Conservation (phyloP, 1,284 basidiomycete genomes). For the Thelephora terrestris region DNA sequence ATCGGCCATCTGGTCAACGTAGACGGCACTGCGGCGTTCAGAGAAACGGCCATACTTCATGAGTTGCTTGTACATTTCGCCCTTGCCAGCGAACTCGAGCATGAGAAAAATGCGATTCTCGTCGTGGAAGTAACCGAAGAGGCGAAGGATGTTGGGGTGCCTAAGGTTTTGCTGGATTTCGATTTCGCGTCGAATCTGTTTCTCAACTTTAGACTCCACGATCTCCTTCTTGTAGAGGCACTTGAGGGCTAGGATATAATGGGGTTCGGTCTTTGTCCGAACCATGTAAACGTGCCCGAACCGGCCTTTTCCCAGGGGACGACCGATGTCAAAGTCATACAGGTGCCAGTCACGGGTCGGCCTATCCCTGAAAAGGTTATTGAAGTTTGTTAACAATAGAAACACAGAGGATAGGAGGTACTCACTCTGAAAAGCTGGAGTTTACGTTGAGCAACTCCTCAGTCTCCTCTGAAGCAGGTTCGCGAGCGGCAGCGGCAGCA, state of each 20-base stretch:
- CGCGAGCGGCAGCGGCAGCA: slow-evolving; percentile 48
- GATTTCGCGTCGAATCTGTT: slow-evolving; percentile 93
- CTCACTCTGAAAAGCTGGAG: slow-evolving; percentile 57
- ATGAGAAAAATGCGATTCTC: slow-evolving; percentile 97
- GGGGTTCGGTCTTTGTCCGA: slow-evolving; percentile 78
- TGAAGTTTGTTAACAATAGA: slow-evolving; percentile 1
- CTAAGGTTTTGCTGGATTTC: slow-evolving; percentile 98
- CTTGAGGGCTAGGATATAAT: slow-evolving; percentile 95
- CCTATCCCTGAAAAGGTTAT: slow-evolving; percentile 31
- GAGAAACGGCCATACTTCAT: slow-evolving; percentile 79
- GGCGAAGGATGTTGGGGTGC: slow-evolving; percentile 89
- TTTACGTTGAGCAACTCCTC: slow-evolving; percentile 71
- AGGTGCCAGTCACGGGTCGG: slow-evolving; percentile 82
- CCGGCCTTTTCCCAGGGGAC: slow-evolving; percentile 95
- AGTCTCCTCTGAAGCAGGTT: slow-evolving; percentile 57
- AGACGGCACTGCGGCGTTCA: slow-evolving; percentile 79
- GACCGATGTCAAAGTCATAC: slow-evolving; percentile 87
- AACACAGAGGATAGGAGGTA: slow-evolving; percentile 6
- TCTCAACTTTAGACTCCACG: slow-evolving; percentile 79
- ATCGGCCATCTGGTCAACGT: slow-evolving; percentile 98
- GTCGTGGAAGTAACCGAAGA: slow-evolving; percentile 98
- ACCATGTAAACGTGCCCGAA: slow-evolving; percentile 99
- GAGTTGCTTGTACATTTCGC: slow-evolving; percentile 94
- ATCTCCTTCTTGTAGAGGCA: slow-evolving; percentile 97
- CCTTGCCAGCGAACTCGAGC: slow-evolving; percentile 93